Evolutionary conservation across 192 early-diverging fungal species (phyloP).

Genomic region (Phlyctochytrium bullatum): DNA sequence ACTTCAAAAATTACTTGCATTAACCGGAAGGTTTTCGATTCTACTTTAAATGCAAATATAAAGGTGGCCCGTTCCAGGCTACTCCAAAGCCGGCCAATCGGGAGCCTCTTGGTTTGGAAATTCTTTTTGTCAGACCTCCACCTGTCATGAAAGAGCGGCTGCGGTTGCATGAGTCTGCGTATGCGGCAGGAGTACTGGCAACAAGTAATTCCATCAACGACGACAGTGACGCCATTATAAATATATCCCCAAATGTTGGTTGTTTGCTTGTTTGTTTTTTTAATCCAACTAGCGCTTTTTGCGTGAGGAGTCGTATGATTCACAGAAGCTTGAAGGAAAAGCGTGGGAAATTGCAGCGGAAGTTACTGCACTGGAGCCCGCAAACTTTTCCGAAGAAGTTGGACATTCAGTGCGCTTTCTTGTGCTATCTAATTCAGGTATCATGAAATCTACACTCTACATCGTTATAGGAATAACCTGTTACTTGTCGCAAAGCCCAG

Average conservation of each 20-base stretch:
- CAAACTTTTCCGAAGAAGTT: conserved; percentile 22
- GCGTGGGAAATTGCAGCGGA: conserved; percentile 77
- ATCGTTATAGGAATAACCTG: conserved; percentile 13
- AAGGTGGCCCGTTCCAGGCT: background rate
- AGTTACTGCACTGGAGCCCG: conserved; percentile 14
- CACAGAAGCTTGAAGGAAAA: conserved; percentile 65
- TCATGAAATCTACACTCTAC: conserved; percentile 19
- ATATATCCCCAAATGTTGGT: conserved; percentile 63
- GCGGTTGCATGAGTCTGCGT: conserved; percentile 63
- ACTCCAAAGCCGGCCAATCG: background rate
- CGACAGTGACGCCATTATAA: conserved; percentile 67
- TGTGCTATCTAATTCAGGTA: conserved; percentile 74
- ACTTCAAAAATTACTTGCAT: background rate
- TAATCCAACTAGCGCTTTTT: conserved; percentile 24
- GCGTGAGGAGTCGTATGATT: conserved; percentile 11
- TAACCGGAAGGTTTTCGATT: conserved; percentile 57
- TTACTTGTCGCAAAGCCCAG: conserved; percentile 10
- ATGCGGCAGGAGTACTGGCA: conserved; percentile 65
- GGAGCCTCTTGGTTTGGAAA: conserved; percentile 55
- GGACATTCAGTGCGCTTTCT: conserved; percentile 1
- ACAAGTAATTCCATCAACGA: conserved; percentile 65
- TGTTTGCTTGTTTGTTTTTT: background rate
- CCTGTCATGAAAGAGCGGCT: conserved; percentile 43
- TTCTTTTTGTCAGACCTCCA: conserved; percentile 70
- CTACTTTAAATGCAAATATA: conserved; percentile 56